Evolutionary conservation across 352 stramenopile species (phyloP).

Genomic region (Phytopythium sindhum): DNA sequence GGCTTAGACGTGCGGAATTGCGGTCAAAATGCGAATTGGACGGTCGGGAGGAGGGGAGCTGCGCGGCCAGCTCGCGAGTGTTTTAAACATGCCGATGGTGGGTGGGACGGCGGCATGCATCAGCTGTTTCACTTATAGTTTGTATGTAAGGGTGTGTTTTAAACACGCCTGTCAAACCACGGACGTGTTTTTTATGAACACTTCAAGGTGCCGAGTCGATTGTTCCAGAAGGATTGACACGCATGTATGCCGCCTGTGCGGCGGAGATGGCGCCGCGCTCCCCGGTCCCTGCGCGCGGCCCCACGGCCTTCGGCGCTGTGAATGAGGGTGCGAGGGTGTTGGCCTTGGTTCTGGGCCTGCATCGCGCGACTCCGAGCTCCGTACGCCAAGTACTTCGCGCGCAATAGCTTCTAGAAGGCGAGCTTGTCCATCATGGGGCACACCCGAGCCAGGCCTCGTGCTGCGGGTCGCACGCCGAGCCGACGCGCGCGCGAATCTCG

Average conservation of each 20-base stretch:
- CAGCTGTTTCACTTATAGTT: background rate
- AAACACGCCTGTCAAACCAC: background rate
- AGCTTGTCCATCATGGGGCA: too few relatives aligned
- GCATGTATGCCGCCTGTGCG: background rate
- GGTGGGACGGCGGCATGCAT: background rate
- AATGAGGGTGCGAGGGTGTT: background rate
- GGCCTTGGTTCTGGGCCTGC: too few relatives aligned
- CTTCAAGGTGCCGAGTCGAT: constrained; percentile 17
- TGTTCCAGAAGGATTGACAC: constrained; percentile 23
- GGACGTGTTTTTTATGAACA: background rate
- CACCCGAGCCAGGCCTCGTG: constrained; percentile 30
- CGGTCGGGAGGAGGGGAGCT: background rate
- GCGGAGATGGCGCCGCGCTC: background rate
- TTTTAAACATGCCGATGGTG: constrained; percentile 5
- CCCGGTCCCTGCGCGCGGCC: too few relatives aligned
- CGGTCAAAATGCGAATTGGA: constrained; percentile 26
- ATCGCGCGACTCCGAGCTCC: background rate
- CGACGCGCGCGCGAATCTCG: constrained; percentile 19
- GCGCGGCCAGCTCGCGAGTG: background rate
- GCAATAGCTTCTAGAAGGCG: background rate
- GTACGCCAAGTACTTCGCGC: background rate
- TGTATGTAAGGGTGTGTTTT: background rate
- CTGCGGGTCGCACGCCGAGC: constrained; percentile 11
- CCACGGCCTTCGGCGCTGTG: background rate
- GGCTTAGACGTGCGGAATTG: constrained; percentile 13